These are phyloP conservation scores for Nakaseomyces bracarensis DNA, from an alignment of 1,139 yeast genomes.

Conservation along the genomic window DNA sequence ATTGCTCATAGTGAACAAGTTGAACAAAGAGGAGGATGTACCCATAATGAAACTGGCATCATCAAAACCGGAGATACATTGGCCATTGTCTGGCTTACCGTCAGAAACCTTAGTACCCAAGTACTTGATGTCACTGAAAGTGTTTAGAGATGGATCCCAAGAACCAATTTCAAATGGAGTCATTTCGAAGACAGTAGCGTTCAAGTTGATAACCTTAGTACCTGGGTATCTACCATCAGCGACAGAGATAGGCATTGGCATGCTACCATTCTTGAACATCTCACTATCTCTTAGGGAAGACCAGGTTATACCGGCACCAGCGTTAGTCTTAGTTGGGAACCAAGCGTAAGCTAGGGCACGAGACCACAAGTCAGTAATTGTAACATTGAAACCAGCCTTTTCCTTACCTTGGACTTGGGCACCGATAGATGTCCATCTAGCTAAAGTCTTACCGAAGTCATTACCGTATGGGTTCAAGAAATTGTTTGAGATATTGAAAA, in stretches of 20 bases:
- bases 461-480: conserved; percentile 59
- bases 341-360: conserved; percentile 72
- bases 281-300: conserved; percentile 36
- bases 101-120: conserved; percentile 59
- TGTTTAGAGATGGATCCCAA: conserved; percentile 71
- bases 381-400: conserved; percentile 16
- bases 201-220: conserved; percentile 44
- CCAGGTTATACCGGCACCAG: conserved; percentile 33
- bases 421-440: conserved; percentile 38
- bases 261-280: conserved; percentile 48
- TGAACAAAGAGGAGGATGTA: conserved; percentile 71
- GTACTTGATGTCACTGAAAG: conserved; percentile 62
- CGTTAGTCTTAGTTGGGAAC: conserved; percentile 45
- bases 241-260: conserved; percentile 80
- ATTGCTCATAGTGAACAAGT: conserved; percentile 54
- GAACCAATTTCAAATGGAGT: conserved; percentile 82
- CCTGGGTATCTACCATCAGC: conserved; percentile 76
- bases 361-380: conserved; percentile 41
- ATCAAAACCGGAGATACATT: conserved; percentile 62
- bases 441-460: conserved; percentile 48
- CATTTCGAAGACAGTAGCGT: conserved; percentile 70
- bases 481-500: conserved; percentile 57
- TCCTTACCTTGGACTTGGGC: conserved; percentile 13
- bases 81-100: conserved; percentile 42
- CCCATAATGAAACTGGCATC: conserved; percentile 72